These are phyloP conservation scores for Desmodesmus armatus DNA, from an alignment of 139 green algal species.

Conservation along the genomic window DNA sequence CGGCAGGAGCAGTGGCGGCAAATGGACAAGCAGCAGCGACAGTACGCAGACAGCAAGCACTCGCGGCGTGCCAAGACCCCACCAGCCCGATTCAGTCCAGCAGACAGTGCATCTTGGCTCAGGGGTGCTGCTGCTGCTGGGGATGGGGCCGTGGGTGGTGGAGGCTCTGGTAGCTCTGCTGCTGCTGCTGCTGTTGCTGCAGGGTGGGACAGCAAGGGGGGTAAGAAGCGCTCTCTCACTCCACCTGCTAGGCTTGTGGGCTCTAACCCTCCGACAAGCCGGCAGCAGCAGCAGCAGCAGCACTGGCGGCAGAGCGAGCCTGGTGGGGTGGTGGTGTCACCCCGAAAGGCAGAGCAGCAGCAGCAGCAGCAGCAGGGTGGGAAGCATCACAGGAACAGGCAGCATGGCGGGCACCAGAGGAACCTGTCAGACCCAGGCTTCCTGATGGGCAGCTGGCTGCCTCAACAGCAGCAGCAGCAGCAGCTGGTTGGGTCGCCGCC, in stretches of 20 bases:
- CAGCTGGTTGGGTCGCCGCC: neutral
- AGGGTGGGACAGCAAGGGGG: neutral
- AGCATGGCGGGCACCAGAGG: neutral
- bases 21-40: slow-evolving; percentile 5
- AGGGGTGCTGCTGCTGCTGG: neutral
- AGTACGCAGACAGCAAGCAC: neutral
- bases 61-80: neutral
- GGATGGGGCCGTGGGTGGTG: too few relatives aligned
- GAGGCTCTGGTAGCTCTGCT: neutral
- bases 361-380: slow-evolving; percentile 8
- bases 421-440: neutral
- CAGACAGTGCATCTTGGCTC: neutral
- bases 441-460: too few relatives aligned
- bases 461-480: slow-evolving; percentile 23
- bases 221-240: neutral
- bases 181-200: neutral
- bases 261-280: neutral
- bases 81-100: neutral
- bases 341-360: neutral
- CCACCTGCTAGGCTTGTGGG: slow-evolving; percentile 14
- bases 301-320: neutral
- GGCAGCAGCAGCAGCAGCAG: slow-evolving; percentile 28
- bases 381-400: neutral
- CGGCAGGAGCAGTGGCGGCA: slow-evolving; percentile 9
- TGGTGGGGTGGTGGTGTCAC: too few relatives aligned